Evolutionary conservation across 148 eudicot genomes (phyloP).

Genomic region (Chenopodium suecicum): DNA sequence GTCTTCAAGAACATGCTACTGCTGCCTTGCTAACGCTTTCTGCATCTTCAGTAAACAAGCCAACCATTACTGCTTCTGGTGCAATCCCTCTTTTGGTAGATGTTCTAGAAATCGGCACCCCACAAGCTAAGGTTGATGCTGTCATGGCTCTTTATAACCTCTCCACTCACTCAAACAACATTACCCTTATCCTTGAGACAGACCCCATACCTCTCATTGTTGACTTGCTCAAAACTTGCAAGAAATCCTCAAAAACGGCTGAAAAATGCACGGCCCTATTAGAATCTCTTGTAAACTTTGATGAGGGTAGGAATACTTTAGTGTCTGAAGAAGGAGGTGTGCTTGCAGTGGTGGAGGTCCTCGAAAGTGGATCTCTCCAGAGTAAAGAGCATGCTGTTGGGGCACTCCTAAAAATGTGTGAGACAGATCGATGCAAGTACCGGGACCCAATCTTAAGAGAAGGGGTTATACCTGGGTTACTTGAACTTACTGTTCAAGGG

Average conservation of each 20-base stretch:
- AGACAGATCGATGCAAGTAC: constrained; percentile 64
- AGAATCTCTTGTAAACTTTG: constrained; percentile 67
- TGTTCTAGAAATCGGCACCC: constrained; percentile 48
- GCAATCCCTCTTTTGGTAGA: constrained; percentile 83
- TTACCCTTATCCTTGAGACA: constrained; percentile 48
- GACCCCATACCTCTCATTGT: constrained; percentile 63
- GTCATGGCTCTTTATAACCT: constrained; percentile 89
- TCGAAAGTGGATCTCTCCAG: constrained; percentile 77
- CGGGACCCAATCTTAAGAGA: constrained; percentile 81
- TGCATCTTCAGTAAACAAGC: constrained; percentile 77
- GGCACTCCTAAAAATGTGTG: constrained; percentile 75
- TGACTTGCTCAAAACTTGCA: constrained; percentile 60
- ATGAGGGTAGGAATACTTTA: constrained; percentile 58
- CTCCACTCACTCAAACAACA: constrained; percentile 62
- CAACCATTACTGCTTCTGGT: constrained; percentile 64
- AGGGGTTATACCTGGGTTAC: constrained; percentile 94
- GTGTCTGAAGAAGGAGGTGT: constrained; percentile 78
- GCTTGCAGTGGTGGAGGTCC: constrained; percentile 84
- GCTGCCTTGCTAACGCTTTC: constrained; percentile 85
- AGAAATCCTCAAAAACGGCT: constrained; percentile 71
- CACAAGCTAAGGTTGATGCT: constrained; percentile 80
- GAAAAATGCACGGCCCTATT: constrained; percentile 83
- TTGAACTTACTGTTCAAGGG: constrained; percentile 95
- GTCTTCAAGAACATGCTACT: constrained; percentile 80
- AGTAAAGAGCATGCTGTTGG: constrained; percentile 92